Evolutionary conservation across 306 rosid genomes (phyloP).

Genomic region (Castanea crenata): DNA sequence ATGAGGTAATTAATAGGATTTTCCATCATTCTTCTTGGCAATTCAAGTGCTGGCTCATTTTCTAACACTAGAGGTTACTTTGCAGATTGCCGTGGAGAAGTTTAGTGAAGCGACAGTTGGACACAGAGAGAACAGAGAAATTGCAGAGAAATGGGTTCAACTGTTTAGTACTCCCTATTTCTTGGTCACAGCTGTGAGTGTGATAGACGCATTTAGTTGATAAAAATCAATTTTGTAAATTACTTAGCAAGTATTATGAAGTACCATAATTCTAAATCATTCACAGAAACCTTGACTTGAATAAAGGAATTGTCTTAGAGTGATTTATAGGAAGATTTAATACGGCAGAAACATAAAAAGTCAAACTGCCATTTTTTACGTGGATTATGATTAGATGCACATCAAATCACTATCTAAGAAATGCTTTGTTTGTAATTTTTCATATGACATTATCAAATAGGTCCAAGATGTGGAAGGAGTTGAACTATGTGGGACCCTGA

Average conservation of each 20-base stretch:
- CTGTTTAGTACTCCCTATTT: conserved; percentile 87
- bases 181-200: conserved; percentile 73
- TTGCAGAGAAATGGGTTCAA: conserved; percentile 89
- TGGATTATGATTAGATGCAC: neutral
- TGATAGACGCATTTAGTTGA: neutral
- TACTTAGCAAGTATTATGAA: neutral
- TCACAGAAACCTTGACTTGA: no score
- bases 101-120: conserved; percentile 98
- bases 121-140: conserved; percentile 59
- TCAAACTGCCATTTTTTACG: neutral
- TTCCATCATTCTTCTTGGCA: neutral
- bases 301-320: neutral
- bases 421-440: conserved; percentile 12
- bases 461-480: conserved; percentile 92
- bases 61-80: neutral
- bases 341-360: neutral
- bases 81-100: conserved; percentile 83
- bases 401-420: neutral
- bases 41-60: neutral
- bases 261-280: no score
- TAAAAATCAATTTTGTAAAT: neutral
- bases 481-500: conserved; percentile 90
- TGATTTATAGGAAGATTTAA: neutral
- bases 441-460: conserved; percentile 36
- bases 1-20: conserved; percentile 50